phyloP scores from a whole-genome alignment of 768 basidiomycete species.

The Leccinum variicolor region DNA sequence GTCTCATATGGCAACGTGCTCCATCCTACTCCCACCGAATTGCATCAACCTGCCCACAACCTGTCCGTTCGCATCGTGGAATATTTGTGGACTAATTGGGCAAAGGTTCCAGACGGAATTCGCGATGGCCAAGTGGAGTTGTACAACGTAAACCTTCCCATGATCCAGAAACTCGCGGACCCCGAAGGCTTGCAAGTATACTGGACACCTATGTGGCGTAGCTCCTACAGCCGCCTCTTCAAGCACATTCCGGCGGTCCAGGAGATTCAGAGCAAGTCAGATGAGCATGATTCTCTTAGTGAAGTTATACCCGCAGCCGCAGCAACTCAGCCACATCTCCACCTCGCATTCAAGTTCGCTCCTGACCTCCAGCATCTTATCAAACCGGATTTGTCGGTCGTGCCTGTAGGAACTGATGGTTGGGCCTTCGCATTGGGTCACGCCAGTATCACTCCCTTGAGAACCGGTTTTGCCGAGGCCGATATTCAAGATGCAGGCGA shows the following conservation, averaged over 20 bases:
- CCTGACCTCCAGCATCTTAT: slow-evolving; percentile 70
- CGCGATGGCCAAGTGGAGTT: slow-evolving; percentile 70
- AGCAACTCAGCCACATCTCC: slow-evolving; percentile 21
- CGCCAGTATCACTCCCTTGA: slow-evolving; percentile 75
- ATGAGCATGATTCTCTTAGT: slow-evolving; percentile 42
- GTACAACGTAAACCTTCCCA: slow-evolving; percentile 85
- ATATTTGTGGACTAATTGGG: slow-evolving; percentile 85
- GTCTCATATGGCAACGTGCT: slow-evolving; percentile 82
- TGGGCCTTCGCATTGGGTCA: slow-evolving; percentile 74
- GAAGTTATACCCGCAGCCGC: neutral
- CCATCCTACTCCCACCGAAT: slow-evolving; percentile 58
- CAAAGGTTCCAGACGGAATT: slow-evolving; percentile 56
- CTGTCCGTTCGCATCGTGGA: slow-evolving; percentile 65
- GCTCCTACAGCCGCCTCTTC: slow-evolving; percentile 80
- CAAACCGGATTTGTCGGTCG: slow-evolving; percentile 47
- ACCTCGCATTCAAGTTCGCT: slow-evolving; percentile 71
- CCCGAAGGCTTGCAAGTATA: slow-evolving; percentile 61
- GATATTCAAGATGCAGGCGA: slow-evolving; percentile 1
- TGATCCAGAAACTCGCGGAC: slow-evolving; percentile 62
- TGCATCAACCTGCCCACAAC: slow-evolving; percentile 69
- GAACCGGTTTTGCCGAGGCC: slow-evolving; percentile 67
- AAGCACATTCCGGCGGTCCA: slow-evolving; percentile 37
- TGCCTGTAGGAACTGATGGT: slow-evolving; percentile 80
- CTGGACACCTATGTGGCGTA: slow-evolving; percentile 87
- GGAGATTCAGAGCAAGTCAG: slow-evolving; percentile 25